phyloP scores from a whole-genome alignment of 2,329 filamentous ascomycete species.

The Aureobasidium sp. region DNA sequence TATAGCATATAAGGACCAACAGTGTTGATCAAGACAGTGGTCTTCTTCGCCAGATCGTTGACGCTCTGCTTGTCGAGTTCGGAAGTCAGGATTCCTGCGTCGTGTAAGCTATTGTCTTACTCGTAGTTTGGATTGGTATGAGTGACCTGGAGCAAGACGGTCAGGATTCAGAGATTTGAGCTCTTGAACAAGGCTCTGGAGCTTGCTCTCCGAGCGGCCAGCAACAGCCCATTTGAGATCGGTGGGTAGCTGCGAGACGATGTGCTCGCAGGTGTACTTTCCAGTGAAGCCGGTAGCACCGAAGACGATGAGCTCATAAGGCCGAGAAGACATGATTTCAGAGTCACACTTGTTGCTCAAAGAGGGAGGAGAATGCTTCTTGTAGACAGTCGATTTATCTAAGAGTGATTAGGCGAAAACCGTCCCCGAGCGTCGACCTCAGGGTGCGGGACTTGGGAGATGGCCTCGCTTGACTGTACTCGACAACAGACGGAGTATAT shows the following conservation, averaged over 20 bases:
- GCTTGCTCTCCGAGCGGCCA: constrained; percentile 70
- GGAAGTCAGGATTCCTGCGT: constrained; percentile 33
- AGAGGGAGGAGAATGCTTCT: neutral
- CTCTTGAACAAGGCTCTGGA: constrained; percentile 61
- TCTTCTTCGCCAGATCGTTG: constrained; percentile 46
- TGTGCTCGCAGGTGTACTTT: constrained; percentile 66
- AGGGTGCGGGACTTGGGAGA: neutral
- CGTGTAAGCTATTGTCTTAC: neutral
- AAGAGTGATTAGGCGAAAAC: neutral
- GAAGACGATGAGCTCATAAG: constrained; percentile 60
- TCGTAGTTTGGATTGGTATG: neutral
- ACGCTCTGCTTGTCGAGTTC: constrained; percentile 47
- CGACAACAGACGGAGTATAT: neutral
- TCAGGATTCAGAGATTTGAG: constrained; percentile 62
- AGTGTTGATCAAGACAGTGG: constrained; percentile 53
- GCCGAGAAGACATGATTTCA: constrained; percentile 25
- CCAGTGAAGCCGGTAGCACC: constrained; percentile 80
- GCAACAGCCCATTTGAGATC: constrained; percentile 83
- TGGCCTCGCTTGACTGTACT: neutral
- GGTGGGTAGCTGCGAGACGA: constrained; percentile 62
- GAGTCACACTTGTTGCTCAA: neutral
- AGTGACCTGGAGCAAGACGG: constrained; percentile 60
- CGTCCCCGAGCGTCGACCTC: neutral
- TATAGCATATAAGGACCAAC: constrained; percentile 59
- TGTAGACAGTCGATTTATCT: constrained; percentile 4